Evolutionary conservation across 148 eudicot species (phyloP).

Genomic region (Rhododendron williamsianum): DNA sequence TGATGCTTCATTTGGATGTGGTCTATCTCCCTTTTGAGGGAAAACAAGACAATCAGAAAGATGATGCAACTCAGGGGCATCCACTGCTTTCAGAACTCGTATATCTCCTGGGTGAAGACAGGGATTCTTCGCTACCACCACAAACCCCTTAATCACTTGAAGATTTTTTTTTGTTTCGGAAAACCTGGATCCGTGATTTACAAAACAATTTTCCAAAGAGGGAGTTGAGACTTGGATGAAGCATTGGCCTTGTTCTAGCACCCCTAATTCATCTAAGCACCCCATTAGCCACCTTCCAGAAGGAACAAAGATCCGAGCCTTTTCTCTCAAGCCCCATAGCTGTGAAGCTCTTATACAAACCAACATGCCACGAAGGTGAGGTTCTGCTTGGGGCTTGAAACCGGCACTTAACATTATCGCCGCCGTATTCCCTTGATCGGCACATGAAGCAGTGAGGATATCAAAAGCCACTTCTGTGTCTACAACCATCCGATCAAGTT

Average conservation of each 20-base stretch:
- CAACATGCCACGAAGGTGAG: conserved; percentile 80
- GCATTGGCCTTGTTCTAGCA: conserved; percentile 81
- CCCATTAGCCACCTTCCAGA: conserved; percentile 90
- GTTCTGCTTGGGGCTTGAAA: conserved; percentile 70
- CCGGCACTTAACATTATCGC: conserved; percentile 91
- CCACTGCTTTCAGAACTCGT: conserved; percentile 75
- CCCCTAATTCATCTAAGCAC: conserved; percentile 71
- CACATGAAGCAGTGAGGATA: conserved; percentile 66
- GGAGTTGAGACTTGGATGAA: conserved; percentile 74
- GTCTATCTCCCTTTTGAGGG: conserved; percentile 87
- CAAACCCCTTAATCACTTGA: conserved; percentile 52
- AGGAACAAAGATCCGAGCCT: conserved; percentile 73
- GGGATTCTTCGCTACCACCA: conserved; percentile 76
- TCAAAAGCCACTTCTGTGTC: conserved; percentile 65
- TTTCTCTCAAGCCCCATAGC: conserved; percentile 66
- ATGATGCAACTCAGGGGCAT: conserved; percentile 60
- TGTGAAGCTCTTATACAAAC: conserved; percentile 74
- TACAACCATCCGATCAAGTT: conserved; percentile 51
- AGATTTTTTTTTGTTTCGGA: conserved; percentile 38
- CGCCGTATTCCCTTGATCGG: conserved; percentile 73
- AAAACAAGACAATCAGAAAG: conserved; percentile 77
- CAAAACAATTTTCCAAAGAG: conserved; percentile 62
- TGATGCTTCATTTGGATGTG: conserved; percentile 87
- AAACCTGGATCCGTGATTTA: conserved; percentile 60
- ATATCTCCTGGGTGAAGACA: conserved; percentile 97